A percentile compares a stretch with the other conserved stretches of the same genome.
These are phyloP conservation scores for Penicillium hesseltinei DNA, from an alignment of 2,329 filamentous ascomycete species.

Conservation along the genomic window DNA sequence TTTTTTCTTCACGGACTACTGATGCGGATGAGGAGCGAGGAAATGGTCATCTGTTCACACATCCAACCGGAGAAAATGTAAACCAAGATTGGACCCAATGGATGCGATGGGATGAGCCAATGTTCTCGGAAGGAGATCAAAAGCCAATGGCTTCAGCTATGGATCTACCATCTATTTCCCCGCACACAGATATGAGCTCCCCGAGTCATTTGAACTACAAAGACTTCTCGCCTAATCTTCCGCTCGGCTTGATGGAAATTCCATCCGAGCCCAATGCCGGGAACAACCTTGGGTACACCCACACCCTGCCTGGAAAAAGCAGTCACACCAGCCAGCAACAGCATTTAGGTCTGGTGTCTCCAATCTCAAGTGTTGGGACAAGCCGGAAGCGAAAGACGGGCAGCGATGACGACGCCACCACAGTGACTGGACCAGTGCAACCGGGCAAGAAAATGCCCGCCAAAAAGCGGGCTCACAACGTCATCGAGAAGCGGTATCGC, in stretches of 20 bases:
- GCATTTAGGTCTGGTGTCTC: constrained; percentile 25
- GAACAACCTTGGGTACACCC: neutral
- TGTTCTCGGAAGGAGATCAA: constrained; percentile 30
- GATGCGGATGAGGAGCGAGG: constrained; percentile 20
- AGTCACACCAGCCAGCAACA: constrained; percentile 4
- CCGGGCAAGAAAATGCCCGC: constrained; percentile 55
- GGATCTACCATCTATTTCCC: constrained; percentile 28
- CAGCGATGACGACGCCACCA: constrained; percentile 47
- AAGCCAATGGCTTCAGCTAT: constrained; percentile 26
- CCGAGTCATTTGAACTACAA: constrained; percentile 21
- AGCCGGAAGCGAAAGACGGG: constrained; percentile 70
- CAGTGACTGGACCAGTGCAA: constrained; percentile 30
- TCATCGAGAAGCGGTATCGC: constrained; percentile 96
- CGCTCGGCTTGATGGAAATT: constrained; percentile 32
- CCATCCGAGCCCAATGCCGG: constrained; percentile 19
- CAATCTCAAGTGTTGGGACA: constrained; percentile 23
- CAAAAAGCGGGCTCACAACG: constrained; percentile 97
- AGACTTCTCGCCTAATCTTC: constrained; percentile 34
- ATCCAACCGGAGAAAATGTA: constrained; percentile 26
- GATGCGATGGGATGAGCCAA: constrained; percentile 47
- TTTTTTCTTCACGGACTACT: constrained; percentile 30
- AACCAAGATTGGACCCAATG: constrained; percentile 47
- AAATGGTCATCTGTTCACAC: constrained; percentile 12
- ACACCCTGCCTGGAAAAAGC: constrained; percentile 5
- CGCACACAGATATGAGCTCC: constrained; percentile 24